phyloP scores from a whole-genome alignment of 2,329 filamentous ascomycete genomes.

The Beauveria australis region DNA sequence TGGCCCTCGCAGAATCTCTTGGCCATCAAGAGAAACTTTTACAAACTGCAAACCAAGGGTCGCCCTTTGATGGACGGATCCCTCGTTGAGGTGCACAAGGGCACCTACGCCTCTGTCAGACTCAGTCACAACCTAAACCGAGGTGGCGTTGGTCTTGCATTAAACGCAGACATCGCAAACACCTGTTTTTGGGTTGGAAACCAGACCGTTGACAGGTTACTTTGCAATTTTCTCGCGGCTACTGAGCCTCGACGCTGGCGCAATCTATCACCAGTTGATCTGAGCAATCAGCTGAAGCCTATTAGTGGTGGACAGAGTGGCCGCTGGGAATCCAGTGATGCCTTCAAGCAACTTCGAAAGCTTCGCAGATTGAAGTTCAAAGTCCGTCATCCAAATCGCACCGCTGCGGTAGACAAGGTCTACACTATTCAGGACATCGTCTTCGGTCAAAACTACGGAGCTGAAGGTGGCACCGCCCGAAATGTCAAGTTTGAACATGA shows the following conservation, averaged over 20 bases:
- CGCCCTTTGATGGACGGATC: conserved; percentile 45
- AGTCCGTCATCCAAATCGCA: conserved; percentile 42
- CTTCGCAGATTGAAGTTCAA: conserved; percentile 48
- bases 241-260: conserved; percentile 22
- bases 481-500: conserved; percentile 49
- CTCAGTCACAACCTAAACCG: conserved; percentile 50
- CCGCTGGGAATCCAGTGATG: conserved; percentile 34
- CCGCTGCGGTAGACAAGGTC: conserved; percentile 31
- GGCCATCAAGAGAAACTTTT: conserved; percentile 77
- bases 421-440: conserved; percentile 46
- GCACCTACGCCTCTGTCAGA: conserved; percentile 79
- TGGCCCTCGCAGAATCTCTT: conserved; percentile 60
- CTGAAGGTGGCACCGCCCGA: conserved; percentile 39
- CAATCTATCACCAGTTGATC: conserved; percentile 17
- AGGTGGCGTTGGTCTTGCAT: conserved; percentile 54
- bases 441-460: conserved; percentile 35
- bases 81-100: conserved; percentile 74
- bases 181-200: conserved; percentile 69
- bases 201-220: conserved; percentile 30
- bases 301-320: conserved; percentile 17
- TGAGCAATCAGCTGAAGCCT: conserved; percentile 28
- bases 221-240: conserved; percentile 25
- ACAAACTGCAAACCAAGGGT: conserved; percentile 44
- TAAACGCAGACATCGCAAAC: conserved; percentile 91
- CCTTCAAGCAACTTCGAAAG: conserved; percentile 46